phyloP scores from a whole-genome alignment of 768 basidiomycete genomes.

The Lentinula sp. region DNA sequence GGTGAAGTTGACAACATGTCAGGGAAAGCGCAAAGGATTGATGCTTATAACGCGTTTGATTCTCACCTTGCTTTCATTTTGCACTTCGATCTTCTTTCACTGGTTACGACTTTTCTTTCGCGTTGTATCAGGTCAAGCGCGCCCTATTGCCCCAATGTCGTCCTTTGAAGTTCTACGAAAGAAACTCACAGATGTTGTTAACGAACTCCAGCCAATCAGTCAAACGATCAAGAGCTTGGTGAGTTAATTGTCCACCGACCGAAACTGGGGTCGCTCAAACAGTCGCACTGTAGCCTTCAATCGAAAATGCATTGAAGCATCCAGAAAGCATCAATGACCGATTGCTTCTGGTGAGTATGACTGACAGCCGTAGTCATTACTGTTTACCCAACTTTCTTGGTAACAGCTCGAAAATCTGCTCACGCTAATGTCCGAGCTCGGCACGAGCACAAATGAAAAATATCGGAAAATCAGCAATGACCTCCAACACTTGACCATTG shows the following conservation, averaged over 20 bases:
- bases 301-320: slow-evolving; percentile 37
- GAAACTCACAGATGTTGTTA: not conserved
- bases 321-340: slow-evolving; percentile 51
- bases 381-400: slow-evolving; percentile 1
- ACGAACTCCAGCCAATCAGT: not conserved
- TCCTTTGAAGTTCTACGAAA: not conserved
- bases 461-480: slow-evolving; percentile 21
- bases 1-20: not conserved
- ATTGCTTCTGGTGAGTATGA: slow-evolving; percentile 42
- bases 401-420: slow-evolving; percentile 60
- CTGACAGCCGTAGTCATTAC: not conserved
- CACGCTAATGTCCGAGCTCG: slow-evolving; percentile 50
- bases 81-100: not conserved
- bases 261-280: not conserved
- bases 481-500: slow-evolving; percentile 47
- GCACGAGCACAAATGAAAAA: slow-evolving; percentile 4
- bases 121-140: not conserved
- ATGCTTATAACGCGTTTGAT: not conserved
- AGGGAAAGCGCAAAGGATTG: not conserved
- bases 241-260: not conserved
- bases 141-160: not conserved
- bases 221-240: not conserved
- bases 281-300: not conserved
- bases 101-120: not conserved
- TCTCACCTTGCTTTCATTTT: not conserved